phyloP scores from a whole-genome alignment of 306 rosid genomes.

The Hippophae tibetana region DNA sequence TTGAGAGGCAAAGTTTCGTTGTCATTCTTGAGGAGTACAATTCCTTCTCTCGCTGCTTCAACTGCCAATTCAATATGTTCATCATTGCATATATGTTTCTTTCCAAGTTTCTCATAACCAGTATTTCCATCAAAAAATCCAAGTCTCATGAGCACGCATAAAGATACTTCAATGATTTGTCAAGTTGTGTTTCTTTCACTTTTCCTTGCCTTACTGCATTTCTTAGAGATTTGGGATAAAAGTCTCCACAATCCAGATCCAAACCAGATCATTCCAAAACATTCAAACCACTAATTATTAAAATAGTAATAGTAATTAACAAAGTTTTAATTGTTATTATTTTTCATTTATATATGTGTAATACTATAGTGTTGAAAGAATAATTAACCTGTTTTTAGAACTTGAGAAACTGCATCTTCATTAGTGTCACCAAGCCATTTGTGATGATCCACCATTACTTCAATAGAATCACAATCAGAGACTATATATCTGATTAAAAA shows the following conservation, averaged over 20 bases:
- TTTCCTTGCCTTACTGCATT: constrained; percentile 9
- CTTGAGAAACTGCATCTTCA: constrained; percentile 19
- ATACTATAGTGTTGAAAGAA: no score
- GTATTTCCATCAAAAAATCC: constrained; percentile 21
- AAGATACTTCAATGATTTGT: constrained; percentile 7
- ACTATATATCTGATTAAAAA: constrained; percentile 12
- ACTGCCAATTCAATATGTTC: constrained; percentile 14
- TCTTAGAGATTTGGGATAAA: constrained; percentile 3
- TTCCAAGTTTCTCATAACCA: background rate
- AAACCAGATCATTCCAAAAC: constrained; percentile 1
- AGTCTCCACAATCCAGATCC: constrained; percentile 19
- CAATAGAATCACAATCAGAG: constrained; percentile 21
- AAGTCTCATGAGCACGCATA: constrained; percentile 17
- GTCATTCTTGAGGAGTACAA: constrained; percentile 16
- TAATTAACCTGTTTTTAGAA: constrained; percentile 12
- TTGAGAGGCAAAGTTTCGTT: constrained; percentile 9
- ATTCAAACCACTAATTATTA: no score
- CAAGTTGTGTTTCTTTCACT: constrained; percentile 11
- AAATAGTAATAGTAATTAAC: no score
- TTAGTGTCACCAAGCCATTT: constrained; percentile 7
- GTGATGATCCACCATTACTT: constrained; percentile 12
- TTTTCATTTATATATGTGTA: no score
- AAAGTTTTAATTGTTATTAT: background rate
- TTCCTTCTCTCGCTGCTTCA: constrained; percentile 24
- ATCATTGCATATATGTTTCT: constrained; percentile 9